Evolutionary conservation across 768 basidiomycete genomes (phyloP).

Genomic region (Kwoniella heveanensis): DNA sequence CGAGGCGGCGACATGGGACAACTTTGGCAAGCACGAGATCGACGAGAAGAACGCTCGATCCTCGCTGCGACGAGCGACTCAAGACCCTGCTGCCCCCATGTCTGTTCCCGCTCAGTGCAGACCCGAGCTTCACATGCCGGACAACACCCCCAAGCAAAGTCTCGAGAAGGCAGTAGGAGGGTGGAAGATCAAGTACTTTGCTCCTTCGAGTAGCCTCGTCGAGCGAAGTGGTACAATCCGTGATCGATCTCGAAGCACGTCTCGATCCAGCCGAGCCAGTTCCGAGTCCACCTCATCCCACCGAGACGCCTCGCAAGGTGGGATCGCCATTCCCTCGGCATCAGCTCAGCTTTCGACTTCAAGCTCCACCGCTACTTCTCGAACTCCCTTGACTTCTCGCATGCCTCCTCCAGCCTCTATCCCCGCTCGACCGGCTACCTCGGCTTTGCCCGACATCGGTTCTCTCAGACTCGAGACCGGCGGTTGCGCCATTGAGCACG

Average conservation of each 20-base stretch:
- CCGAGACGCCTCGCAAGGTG: conserved; percentile 1
- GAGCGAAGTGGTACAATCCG: conserved; percentile 14
- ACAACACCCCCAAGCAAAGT: conserved; percentile 42
- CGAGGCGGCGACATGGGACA: conserved; percentile 41
- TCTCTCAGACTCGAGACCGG: conserved; percentile 6
- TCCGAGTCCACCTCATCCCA: conserved; percentile 1
- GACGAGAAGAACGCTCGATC: conserved; percentile 24
- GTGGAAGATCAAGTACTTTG: conserved; percentile 40
- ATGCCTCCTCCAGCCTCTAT: conserved; percentile 21
- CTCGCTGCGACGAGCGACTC: conserved; percentile 3
- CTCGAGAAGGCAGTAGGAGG: conserved; percentile 34
- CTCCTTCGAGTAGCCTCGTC: conserved; percentile 12
- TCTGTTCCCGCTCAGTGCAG: conserved; percentile 14
- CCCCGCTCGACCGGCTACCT: conserved; percentile 17
- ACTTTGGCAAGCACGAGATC: conserved; percentile 34
- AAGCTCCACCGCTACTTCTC: conserved; percentile 13
- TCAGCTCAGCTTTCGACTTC: conserved; percentile 15
- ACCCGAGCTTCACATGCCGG: conserved; percentile 1
- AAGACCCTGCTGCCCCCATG: conserved; percentile 1
- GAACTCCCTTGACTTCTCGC: conserved; percentile 7
- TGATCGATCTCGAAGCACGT: conserved; percentile 6
- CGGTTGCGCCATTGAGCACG: conserved; percentile 1
- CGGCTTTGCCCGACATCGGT: conserved; percentile 9
- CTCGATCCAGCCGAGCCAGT: conserved; percentile 12
- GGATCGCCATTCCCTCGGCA: conserved; percentile 12